Evolutionary conservation across 1,284 basidiomycete species (phyloP), one percentile per base, ranked within the genome.

Genomic region (Erythrobasidium hasegawianum): DNA sequence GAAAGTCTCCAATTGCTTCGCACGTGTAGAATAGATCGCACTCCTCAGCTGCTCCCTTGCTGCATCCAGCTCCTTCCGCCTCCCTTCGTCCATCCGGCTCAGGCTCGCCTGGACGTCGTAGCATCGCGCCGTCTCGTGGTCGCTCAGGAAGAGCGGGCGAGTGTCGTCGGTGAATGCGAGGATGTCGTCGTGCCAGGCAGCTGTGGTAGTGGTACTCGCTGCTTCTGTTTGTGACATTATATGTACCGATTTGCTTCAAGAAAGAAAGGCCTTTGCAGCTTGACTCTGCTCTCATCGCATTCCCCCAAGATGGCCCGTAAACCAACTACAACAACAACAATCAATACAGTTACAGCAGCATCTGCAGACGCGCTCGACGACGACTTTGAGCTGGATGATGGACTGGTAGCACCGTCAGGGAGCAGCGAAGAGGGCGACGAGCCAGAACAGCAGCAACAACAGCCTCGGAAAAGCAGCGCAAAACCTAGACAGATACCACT

Each of bases 311-410:
- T 33, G 33, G 33, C 33, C 11, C 33, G 33, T 11, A 33, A 33
- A 33, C 5, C 33, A 33, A 11, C 33, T 33, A 5, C 33, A 33
- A 33, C 33, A 33, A 11, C 33, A 33, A 11, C 11, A 11, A n/a
- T n/a, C n/a, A n/a, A n/a, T n/a, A n/a, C n/a, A n/a, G n/a, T n/a
- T n/a, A n/a, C n/a, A n/a, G 33, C 43, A 24, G 43, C 43, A 47
- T 57, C 54, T 27, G 62, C 62, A 18, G 62, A 65, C 27, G 62
- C 62, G 16, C 27, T 65, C n/a, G 62, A 65, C 29, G 62, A 65
- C 56, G 49, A 65, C 53, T 65, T 65, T 24, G 62, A 58, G 55
- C 62, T 65, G 16, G 62, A 65, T 38, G 56, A 38, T 11, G 56
- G 47, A 16, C 62, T 65, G 11, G 55, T 65, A 16, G 62, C 62